These are phyloP conservation scores for Geotrichum phurueaensis DNA, from an alignment of 1,139 yeast genomes.

Conservation along the genomic window DNA sequence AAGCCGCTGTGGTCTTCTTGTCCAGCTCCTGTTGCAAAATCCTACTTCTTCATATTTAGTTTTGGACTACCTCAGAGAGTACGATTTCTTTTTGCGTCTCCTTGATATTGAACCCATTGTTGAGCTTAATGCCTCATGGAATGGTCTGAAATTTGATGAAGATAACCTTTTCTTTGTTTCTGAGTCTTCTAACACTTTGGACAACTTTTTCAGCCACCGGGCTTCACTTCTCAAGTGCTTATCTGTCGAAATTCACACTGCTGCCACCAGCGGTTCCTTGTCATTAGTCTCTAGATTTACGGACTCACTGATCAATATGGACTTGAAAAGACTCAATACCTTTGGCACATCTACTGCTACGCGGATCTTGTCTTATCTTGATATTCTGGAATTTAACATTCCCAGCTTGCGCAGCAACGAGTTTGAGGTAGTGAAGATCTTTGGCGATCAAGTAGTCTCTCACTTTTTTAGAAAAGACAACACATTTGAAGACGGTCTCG, in stretches of 20 bases:
- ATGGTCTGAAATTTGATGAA: slow-evolving; percentile 41
- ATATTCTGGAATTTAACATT: slow-evolving; percentile 55
- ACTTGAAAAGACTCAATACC: slow-evolving; percentile 21
- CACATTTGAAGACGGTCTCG: slow-evolving; percentile 20
- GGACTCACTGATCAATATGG: slow-evolving; percentile 44
- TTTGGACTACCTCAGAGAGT: slow-evolving; percentile 47
- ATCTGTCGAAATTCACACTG: slow-evolving; percentile 64
- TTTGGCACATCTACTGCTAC: slow-evolving; percentile 44
- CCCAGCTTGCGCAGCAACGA: slow-evolving; percentile 4
- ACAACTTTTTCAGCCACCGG: slow-evolving; percentile 59
- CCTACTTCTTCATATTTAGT: slow-evolving; percentile 50
- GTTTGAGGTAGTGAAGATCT: slow-evolving; percentile 2
- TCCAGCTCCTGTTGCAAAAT: slow-evolving; percentile 54
- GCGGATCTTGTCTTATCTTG: slow-evolving; percentile 60
- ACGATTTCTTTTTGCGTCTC: slow-evolving; percentile 48
- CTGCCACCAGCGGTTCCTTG: slow-evolving; percentile 47
- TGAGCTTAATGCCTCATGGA: slow-evolving; percentile 47
- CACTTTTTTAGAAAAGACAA: slow-evolving; percentile 11
- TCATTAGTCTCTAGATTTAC: slow-evolving; percentile 53
- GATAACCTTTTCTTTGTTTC: slow-evolving; percentile 31
- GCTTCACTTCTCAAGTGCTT: slow-evolving; percentile 57
- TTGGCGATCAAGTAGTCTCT: slow-evolving; percentile 14
- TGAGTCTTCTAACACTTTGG: slow-evolving; percentile 46
- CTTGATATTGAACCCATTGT: slow-evolving; percentile 53
- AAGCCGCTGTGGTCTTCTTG: slow-evolving; percentile 52